Evolutionary conservation across 2,329 filamentous ascomycete genomes (phyloP).

Genomic region (Cladosporium austrohemisphaericum): DNA sequence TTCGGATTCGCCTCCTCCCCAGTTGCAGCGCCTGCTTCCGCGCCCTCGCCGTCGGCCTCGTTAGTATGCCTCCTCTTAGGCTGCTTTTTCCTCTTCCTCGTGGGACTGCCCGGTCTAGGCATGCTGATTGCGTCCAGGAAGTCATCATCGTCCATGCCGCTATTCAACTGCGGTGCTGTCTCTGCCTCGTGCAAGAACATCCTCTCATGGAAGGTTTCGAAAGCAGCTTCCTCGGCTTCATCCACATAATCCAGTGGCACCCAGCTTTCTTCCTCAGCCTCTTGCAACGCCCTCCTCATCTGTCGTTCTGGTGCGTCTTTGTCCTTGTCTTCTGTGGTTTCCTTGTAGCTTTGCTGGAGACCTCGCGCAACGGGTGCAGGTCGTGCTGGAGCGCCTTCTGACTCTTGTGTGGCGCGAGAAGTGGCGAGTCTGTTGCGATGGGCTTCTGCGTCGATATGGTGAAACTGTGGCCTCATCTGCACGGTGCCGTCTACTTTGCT

Average conservation of each 20-base stretch:
- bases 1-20: slow-evolving; percentile 16
- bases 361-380: slow-evolving; percentile 36
- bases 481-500: slow-evolving; percentile 79
- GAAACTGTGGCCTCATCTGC: slow-evolving; percentile 85
- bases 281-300: slow-evolving; percentile 60
- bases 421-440: slow-evolving; percentile 61
- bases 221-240: slow-evolving; percentile 72
- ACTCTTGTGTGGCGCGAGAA: slow-evolving; percentile 40
- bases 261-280: slow-evolving; percentile 82
- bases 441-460: slow-evolving; percentile 81
- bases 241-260: slow-evolving; percentile 73
- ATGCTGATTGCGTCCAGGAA: slow-evolving; percentile 63
- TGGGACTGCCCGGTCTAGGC: slow-evolving; percentile 37
- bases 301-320: slow-evolving; percentile 68
- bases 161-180: slow-evolving; percentile 48
- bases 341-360: slow-evolving; percentile 26
- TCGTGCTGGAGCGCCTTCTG: slow-evolving; percentile 37
- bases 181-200: slow-evolving; percentile 57
- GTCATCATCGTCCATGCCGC: slow-evolving; percentile 54
- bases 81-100: slow-evolving; percentile 37
- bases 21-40: background rate
- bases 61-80: slow-evolving; percentile 22
- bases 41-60: background rate
- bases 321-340: slow-evolving; percentile 54
- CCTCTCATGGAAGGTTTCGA: slow-evolving; percentile 69